Percentiles rank a stretch among this genome's conserved stretches.
phyloP scores from a whole-genome alignment of 2,329 filamentous ascomycete species.

The Sclerotinia glacialis region DNA sequence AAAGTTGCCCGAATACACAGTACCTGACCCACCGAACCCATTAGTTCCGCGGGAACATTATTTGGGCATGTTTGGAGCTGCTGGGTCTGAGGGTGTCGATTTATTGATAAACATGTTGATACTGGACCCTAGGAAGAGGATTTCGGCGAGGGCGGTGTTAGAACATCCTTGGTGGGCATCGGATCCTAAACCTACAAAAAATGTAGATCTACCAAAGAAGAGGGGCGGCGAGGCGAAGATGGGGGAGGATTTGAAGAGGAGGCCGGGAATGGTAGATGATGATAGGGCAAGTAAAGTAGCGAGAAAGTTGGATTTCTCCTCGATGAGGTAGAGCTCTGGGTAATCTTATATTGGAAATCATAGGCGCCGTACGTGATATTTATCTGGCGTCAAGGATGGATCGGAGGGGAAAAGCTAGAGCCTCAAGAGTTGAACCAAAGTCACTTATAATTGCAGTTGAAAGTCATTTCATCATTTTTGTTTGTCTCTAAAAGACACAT shows the following conservation, averaged over 20 bases:
- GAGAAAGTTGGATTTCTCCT: constrained; percentile 39
- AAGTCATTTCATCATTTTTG: not conserved
- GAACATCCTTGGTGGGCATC: constrained; percentile 82
- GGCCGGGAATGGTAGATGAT: constrained; percentile 67
- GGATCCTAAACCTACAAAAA: constrained; percentile 78
- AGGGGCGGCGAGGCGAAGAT: constrained; percentile 70
- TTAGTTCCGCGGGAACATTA: constrained; percentile 70
- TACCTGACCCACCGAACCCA: constrained; percentile 54
- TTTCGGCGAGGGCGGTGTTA: constrained; percentile 74
- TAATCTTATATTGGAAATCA: not conserved
- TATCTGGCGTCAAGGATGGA: constrained; percentile 16
- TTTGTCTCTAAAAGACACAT: constrained; percentile 3
- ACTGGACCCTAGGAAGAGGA: constrained; percentile 82
- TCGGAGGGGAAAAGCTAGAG: not conserved
- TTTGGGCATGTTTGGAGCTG: constrained; percentile 71
- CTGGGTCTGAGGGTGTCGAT: constrained; percentile 81
- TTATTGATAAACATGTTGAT: constrained; percentile 80
- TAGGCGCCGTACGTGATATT: constrained; percentile 2
- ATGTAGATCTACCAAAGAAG: constrained; percentile 78
- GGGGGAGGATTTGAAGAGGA: constrained; percentile 64
- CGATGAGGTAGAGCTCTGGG: constrained; percentile 29
- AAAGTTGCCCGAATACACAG: constrained; percentile 75
- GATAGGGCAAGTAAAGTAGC: constrained; percentile 61
- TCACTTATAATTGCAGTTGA: constrained; percentile 8
- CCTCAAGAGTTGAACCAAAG: not conserved